Evolutionary conservation across 2,329 filamentous ascomycete genomes (phyloP).

Genomic region (Trichoderma sp.): DNA sequence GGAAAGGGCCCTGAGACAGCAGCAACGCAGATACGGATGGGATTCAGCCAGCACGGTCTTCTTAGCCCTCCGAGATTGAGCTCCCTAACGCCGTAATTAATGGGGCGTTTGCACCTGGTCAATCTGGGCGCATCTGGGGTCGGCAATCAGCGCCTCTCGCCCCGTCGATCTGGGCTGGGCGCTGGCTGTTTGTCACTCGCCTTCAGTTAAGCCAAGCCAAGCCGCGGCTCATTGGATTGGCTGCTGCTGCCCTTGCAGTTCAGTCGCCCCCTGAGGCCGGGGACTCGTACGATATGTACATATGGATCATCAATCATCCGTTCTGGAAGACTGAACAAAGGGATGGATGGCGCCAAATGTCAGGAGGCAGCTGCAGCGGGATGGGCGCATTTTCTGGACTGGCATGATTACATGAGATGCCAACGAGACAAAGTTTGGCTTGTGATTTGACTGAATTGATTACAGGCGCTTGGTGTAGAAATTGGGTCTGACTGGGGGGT

Average conservation of each 20-base stretch:
- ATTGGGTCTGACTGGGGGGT: background rate
- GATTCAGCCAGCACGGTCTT: background rate
- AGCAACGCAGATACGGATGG: background rate
- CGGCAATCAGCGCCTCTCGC: constrained; percentile 12
- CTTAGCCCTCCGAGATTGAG: background rate
- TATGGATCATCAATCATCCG: constrained; percentile 18
- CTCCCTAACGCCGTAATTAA: constrained; percentile 17
- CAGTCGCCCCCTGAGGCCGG: background rate
- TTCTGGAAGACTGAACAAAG: background rate
- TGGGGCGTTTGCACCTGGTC: background rate
- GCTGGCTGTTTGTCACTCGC: background rate
- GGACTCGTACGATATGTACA: constrained; percentile 12
- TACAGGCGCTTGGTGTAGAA: background rate
- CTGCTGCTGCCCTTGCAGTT: background rate
- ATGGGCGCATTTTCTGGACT: constrained; percentile 7
- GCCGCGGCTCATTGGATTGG: background rate
- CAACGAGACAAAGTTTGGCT: background rate
- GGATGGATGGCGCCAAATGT: background rate
- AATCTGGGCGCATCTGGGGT: constrained; percentile 15
- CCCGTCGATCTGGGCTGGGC: constrained; percentile 13
- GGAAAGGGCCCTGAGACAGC: background rate
- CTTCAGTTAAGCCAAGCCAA: background rate
- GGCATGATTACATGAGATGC: background rate
- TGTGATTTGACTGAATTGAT: background rate
- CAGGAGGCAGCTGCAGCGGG: background rate